Base-by-base conservation (phyloP, 257 asterid species). In the Plantago elongata region DNA sequence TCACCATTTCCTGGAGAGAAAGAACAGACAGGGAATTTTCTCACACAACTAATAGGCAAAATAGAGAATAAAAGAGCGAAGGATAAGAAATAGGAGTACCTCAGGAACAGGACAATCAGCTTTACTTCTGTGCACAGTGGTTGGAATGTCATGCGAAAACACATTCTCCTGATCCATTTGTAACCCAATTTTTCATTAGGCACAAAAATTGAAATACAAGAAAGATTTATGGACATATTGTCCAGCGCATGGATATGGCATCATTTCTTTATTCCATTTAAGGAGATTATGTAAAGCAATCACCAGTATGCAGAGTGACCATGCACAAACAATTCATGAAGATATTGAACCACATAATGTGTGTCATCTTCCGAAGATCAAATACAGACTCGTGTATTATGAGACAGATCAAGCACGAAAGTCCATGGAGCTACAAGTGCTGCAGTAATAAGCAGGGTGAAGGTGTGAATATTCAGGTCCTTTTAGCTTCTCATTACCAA, bases 31-130 rank as follows among this genome's bases (percentile, higher is more conserved):
- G 71, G 56, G 22, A 40, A 52, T 13, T 58, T 59, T 46, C 57
- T 59, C 29, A 18, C 45, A 73, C 54, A 40, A 62, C 62, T 54
- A 65, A 34, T 13, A 63, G 40, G 12, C 50, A 18, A 50, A 52
- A 48, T 45, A 57, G 60, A 65, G 40, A 40, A 14, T 55, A 63
- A 45, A 22, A 67, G 43, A 47, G 15, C 43, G 42, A 58, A 13
- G 45, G 52, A 22, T 7, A 46, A 17, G 50, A 9, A 44, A n/a
- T 12, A 50, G 13, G 51, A 63, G 16, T 69, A 89, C 99, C 97
- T 93, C 99, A 12, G 91, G 99, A 59, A 89, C 83, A 62, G 97
- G 99, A 76, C 99, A 93, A 72, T 89, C 99, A 68, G 95, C 99
- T 82, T 89, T 93, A 75, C 99, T 93, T 74, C 97, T 74, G 75